Evolutionary conservation across 441 rosid genomes (phyloP).

Genomic region (Lagerstroemia fauriei): DNA sequence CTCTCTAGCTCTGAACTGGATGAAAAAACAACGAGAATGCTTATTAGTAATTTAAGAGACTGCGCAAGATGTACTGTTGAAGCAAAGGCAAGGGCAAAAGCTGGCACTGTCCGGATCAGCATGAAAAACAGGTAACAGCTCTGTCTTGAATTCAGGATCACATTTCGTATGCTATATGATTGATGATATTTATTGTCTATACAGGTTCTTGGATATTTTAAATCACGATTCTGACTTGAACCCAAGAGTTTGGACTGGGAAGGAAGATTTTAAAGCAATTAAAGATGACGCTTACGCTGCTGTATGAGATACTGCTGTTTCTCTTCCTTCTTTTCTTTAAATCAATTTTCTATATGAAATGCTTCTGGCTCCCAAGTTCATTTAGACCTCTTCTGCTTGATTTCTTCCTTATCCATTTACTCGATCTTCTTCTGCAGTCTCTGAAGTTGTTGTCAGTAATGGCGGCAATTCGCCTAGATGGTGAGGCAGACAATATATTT

Average conservation of each 20-base stretch:
- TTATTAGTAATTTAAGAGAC: slow-evolving; percentile 24
- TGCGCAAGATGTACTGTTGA: slow-evolving; percentile 78
- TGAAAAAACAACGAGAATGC: slow-evolving; percentile 41
- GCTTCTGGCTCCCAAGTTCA: too few relatives aligned
- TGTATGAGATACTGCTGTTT: slow-evolving; percentile 43
- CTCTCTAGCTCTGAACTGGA: slow-evolving; percentile 82
- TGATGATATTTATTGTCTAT: slow-evolving; percentile 17
- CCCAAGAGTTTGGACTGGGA: slow-evolving; percentile 97
- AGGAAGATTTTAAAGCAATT: slow-evolving; percentile 89
- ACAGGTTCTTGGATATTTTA: slow-evolving; percentile 76
- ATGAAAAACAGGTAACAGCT: slow-evolving; percentile 84
- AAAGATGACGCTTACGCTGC: slow-evolving; percentile 84
- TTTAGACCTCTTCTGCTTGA: not conserved
- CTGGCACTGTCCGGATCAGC: slow-evolving; percentile 74
- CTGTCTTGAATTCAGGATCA: not conserved
- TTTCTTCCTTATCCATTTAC: not conserved
- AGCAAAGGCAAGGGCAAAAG: slow-evolving; percentile 85
- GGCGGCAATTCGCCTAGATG: slow-evolving; percentile 82
- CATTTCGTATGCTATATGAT: not conserved
- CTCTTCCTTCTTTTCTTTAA: slow-evolving; percentile 17
- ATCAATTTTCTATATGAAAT: too few relatives aligned
- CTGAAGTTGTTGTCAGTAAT: slow-evolving; percentile 80
- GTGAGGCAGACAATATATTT: slow-evolving; percentile 65
- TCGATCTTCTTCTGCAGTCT: slow-evolving; percentile 46
- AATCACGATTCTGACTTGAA: slow-evolving; percentile 92